Base-by-base conservation (phyloP, 2,329 filamentous ascomycete genomes). In the Aspergillus neotritici region DNA sequence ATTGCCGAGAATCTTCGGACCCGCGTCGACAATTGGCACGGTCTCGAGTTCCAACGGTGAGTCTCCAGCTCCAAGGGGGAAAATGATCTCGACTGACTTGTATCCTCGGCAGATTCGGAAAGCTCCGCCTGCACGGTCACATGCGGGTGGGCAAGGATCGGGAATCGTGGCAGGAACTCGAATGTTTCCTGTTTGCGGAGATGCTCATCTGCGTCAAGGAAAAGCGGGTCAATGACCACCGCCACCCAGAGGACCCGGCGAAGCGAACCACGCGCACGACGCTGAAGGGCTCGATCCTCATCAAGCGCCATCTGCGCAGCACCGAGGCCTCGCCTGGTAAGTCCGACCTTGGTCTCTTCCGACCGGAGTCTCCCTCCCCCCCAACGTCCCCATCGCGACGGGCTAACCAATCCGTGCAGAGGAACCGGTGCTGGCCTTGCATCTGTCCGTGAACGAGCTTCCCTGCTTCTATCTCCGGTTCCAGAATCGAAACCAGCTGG, bases 171-270 rank as follows among this genome's bases (percentile, higher is more conserved):
- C 93, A 98, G 71, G 93, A 97, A 64, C 71, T 98, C 43, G 90
- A 98, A 65, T 98, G 93, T 66, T 98, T 88, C 64, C 77, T 98
- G 25, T 98, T 98, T 62, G 87, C 86, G 4, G 93, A 98, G 70
- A 98, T 98, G 93, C 84, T 98, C 57, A 98, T 98, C 52, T 98
- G 93, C 62, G 89, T 98, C 48, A 98, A 97, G 69, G 93, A 97
- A 69, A 97, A 96, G 78, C 95, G 90, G 70, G 67, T 75, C 7
- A 64, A 73, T 8, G 54, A 73, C 31, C 57, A 65, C 36, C 63
- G 57, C 48, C 74, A 86, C 52, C 90, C 86, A 78, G 84, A 79
- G n/a, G 72, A 72, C 16, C 55, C 67, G 1, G 68, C 69, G 4
- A 77, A 76, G 15, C 90, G 84, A 63, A 73, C 78, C 8, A 81